Base-by-base conservation (phyloP, 1,284 basidiomycete genomes). In the Bothia castanella region DNA sequence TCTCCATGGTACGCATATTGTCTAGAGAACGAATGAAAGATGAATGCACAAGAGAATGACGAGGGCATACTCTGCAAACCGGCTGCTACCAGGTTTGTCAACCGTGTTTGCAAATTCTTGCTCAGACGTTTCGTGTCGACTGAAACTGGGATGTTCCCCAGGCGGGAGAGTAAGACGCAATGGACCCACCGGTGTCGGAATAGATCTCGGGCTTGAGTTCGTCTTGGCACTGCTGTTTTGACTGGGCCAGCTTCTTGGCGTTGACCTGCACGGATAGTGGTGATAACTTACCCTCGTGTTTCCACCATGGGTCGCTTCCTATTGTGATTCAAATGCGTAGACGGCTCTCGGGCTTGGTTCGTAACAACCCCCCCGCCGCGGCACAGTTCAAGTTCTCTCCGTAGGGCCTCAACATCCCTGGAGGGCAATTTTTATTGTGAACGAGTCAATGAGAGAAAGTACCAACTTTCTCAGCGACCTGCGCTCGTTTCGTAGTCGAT, bases 291-390 rank as follows among this genome's bases (percentile, higher is more conserved):
- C 83, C 73, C 71, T 54, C 73, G 72, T 42, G 61, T 56, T 42
- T 75, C 73, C 14, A 65, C 57, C 70, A 80, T 78, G 46, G 70
- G 72, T n/a, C 87, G 78, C 61, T 89, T 89, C 40, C 82, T 79
- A 55, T 85, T 85, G 7, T 58, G 58, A 58, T 85, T 86, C 6
- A 65, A 30, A 38, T 61, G 56, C 11, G 68, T 59, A 4, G 74
- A 72, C 2, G 76, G 67, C 25, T 72, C 68, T 35, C 46, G 59
- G 25, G 55, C 57, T 47, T 64, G 63, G 34, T 67, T 57, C 1
- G 23, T 30, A 51, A 47, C 13, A 39, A 59, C 35, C 21, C 44
- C 52, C 55, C 54, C 34, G 46, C 68, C 70, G 20, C 71, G 76
- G 31, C 78, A 69, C 37, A 76, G 72, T 29, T 74, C 63, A 47